These are phyloP conservation scores for Cyclocybe cylindracea DNA, from an alignment of 768 basidiomycete species.

Conservation along the genomic window DNA sequence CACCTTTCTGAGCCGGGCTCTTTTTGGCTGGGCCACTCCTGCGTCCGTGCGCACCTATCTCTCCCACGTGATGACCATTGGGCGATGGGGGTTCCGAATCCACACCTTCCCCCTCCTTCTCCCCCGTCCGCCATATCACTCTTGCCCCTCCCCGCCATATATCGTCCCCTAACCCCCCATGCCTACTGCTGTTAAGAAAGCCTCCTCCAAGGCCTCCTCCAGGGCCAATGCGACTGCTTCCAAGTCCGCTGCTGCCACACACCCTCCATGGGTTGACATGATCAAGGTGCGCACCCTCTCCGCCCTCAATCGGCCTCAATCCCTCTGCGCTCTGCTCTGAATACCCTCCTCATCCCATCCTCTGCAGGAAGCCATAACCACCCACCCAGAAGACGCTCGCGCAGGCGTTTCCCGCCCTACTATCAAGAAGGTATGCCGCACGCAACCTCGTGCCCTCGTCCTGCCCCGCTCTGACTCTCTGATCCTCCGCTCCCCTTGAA, in stretches of 20 bases:
- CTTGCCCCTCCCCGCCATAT: slow-evolving; percentile 1
- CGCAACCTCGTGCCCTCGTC: slow-evolving; percentile 10
- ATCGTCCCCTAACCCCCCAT: slow-evolving; percentile 12
- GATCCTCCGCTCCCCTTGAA: slow-evolving; percentile 6
- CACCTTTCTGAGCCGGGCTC: not conserved
- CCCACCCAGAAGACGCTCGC: slow-evolving; percentile 69
- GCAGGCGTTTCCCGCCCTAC: slow-evolving; percentile 76
- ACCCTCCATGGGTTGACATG: slow-evolving; percentile 78
- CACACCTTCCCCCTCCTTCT: slow-evolving; percentile 16
- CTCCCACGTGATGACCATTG: slow-evolving; percentile 26
- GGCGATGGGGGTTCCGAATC: slow-evolving; percentile 20
- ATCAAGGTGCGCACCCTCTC: slow-evolving; percentile 56
- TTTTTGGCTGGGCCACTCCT: slow-evolving; percentile 2
- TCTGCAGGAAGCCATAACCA: slow-evolving; percentile 67
- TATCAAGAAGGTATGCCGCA: slow-evolving; percentile 70
- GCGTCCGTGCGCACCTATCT: slow-evolving; percentile 29
- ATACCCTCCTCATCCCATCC: slow-evolving; percentile 8
- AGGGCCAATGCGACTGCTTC: slow-evolving; percentile 32
- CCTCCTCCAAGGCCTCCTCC: slow-evolving; percentile 34
- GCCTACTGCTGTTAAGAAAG: slow-evolving; percentile 37
- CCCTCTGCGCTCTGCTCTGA: slow-evolving; percentile 29
- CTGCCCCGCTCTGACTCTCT: slow-evolving; percentile 12
- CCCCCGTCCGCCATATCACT: slow-evolving; percentile 3
- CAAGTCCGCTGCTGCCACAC: slow-evolving; percentile 42
- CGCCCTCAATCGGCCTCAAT: slow-evolving; percentile 12